Evolutionary conservation across 2,329 filamentous ascomycete species (phyloP), one percentile per base, ranked within the genome.

Genomic region (Penicillium sp.): DNA sequence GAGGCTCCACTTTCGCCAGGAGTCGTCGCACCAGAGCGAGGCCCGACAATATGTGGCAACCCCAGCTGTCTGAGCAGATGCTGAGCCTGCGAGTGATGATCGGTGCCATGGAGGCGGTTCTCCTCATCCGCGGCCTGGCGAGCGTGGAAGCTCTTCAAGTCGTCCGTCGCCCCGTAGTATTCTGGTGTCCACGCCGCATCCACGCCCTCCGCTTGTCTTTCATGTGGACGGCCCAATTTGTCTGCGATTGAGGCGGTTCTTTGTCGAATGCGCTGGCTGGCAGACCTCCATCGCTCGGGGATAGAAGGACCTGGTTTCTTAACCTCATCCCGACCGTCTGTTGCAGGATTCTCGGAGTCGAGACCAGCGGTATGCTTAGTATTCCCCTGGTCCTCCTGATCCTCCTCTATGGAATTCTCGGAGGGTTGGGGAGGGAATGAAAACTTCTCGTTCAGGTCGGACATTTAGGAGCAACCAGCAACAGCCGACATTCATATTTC

Each of bases 111-210:
- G 13, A 59, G 34, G 2, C 35, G 36, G 1, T 47, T 31, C 40
- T 61, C 58, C 18, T 59, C 57, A 18, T 60, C 57, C 0, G 16
- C 29, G 22, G 56, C 55, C 14, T 47, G 49, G 8, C 58, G 58
- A 8, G 56, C 56, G 13, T 46, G 40, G 16, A 47, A 55, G 13
- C 56, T 52, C 31, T 28, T 37, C 11, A 60, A 38, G 39, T 61
- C 58, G 29, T 61, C 58, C 1, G 52, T 60, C 18, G 58, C 57
- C 1, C 57, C 58, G 16, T 49, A 61, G 24, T 49, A 42, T 24
- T 61, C 58, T 1, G 58, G 54, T 5, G 49, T 44, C 18, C 56
- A 51, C 20, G 47, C 51, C 1, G 52, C 42, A 39, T 55, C 52
- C 36, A 60, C 51, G 1, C 56, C 58, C 51, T 61, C 58, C 10